phyloP scores from a whole-genome alignment of 129 eudicot species.

The Flaveria brownii region DNA sequence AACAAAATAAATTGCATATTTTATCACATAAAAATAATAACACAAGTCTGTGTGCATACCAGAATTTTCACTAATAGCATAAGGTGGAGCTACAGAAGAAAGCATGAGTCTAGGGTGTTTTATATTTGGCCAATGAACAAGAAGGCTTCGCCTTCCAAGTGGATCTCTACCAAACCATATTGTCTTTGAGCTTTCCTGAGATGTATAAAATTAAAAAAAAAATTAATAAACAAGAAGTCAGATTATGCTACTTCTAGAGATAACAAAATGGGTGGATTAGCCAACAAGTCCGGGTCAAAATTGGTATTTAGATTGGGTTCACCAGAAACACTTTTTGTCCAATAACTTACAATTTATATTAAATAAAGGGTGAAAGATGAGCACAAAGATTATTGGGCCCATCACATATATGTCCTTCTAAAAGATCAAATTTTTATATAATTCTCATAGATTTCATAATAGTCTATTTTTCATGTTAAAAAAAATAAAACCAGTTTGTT shows the following conservation, averaged over 20 bases:
- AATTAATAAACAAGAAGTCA: slow-evolving; percentile 11
- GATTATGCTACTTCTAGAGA: slow-evolving; percentile 10
- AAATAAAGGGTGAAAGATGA: not conserved
- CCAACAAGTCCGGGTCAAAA: not conserved
- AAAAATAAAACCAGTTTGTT: not conserved
- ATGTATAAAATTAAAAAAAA: slow-evolving; percentile 17
- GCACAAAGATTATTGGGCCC: not conserved
- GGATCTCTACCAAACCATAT: slow-evolving; percentile 99
- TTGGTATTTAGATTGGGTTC: not conserved
- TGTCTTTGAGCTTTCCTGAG: slow-evolving; percentile 64
- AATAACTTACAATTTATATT: not conserved
- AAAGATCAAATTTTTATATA: not conserved
- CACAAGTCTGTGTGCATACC: slow-evolving; percentile 11
- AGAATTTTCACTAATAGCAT: slow-evolving; percentile 34
- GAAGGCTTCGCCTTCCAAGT: slow-evolving; percentile 94
- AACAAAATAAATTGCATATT: not conserved
- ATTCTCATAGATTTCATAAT: not conserved
- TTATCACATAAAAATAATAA: not conserved
- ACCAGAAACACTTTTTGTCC: not conserved
- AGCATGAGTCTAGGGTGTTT: slow-evolving; percentile 66
- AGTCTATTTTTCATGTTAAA: not conserved
- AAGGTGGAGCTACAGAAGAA: slow-evolving; percentile 80
- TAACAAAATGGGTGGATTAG: slow-evolving; percentile 1
- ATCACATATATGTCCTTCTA: not conserved
- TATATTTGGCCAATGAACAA: slow-evolving; percentile 83